A percentile compares a stretch with the other conserved stretches of the same genome.
phyloP scores from a whole-genome alignment of 371 early-diverging fungal genomes.

The Zychaea mexicana region DNA sequence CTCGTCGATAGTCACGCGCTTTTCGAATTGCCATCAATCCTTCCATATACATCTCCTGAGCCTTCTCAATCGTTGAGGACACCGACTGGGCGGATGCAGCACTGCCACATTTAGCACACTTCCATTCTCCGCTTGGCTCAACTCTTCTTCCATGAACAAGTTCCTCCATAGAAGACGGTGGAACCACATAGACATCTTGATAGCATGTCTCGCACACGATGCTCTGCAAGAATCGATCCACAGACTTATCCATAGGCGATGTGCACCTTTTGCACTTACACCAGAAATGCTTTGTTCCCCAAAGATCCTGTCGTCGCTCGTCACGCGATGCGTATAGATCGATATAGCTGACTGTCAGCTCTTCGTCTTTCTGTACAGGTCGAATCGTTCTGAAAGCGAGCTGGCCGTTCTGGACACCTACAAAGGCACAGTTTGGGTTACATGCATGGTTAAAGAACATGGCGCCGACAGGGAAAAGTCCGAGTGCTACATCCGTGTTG shows the following conservation, averaged over 20 bases:
- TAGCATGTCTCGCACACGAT: conserved; percentile 62
- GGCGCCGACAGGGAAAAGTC: conserved; percentile 64
- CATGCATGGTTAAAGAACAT: conserved; percentile 72
- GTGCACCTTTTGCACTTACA: conserved; percentile 75
- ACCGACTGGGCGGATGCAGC: conserved; percentile 33
- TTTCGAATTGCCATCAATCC: conserved; percentile 36
- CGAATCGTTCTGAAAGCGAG: conserved; percentile 62
- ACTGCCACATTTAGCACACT: conserved; percentile 53
- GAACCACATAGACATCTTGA: conserved; percentile 68
- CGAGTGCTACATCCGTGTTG: conserved; percentile 60
- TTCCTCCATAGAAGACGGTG: conserved; percentile 38
- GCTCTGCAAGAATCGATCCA: conserved; percentile 71
- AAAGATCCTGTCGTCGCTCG: conserved; percentile 66
- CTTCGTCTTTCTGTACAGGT: conserved; percentile 57
- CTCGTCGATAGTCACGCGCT: conserved; percentile 33
- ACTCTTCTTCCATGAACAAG: conserved; percentile 15
- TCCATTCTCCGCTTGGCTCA: conserved; percentile 38
- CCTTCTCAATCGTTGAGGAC: conserved; percentile 41
- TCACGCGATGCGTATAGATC: conserved; percentile 72
- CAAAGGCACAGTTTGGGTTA: conserved; percentile 67
- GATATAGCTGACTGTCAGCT: conserved; percentile 64
- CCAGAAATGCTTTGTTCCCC: conserved; percentile 66
- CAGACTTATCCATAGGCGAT: conserved; percentile 58
- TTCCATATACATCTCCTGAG: conserved; percentile 26
- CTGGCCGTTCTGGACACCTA: conserved; percentile 52